Evolutionary conservation across 192 early-diverging fungal genomes (phyloP), one percentile per base, ranked within the genome.

Genomic region (Backusella luteola): DNA sequence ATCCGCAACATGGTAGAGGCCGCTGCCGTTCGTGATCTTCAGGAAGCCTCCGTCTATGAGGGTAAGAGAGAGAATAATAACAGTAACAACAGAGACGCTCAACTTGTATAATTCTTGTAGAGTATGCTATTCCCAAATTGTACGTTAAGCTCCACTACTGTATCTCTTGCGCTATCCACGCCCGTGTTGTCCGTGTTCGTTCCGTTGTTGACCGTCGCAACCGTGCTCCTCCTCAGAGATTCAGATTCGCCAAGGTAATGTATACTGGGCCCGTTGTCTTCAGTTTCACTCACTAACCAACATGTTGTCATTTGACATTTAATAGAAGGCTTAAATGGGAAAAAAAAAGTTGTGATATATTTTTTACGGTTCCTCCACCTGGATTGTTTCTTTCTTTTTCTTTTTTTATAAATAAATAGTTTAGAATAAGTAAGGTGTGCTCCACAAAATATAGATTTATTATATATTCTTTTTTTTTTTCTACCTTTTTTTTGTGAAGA

Each of bases 101-200:
- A 42, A 26, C n/a, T 21, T 66, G 85, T 89, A 17, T 32, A 4
- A 29, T 35, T 35, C 66, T 59, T 35, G 29, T 75, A 86, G 88
- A 94, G 86, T 97, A 97, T 88, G 92, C 92, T 76, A 93, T 98
- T 80, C 97, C 97, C 87, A 99, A 98, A 90, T 88, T 98, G 83
- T 99, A 99, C 93, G 91, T 97, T 89, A 98, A 99, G 93, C 90
- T 90, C 85, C 96, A 96, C 86, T 94, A 97, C 94, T 99, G 98
- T 87, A 88, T 99, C 77, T 96, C 96, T 75, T 98, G 97, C 88
- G 97, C 95, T 72, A 97, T 99, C 79, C 96, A 99, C 92, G 86
- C 93, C 74, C 92, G 95, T 82, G 90, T 95, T 74, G 96, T 99
- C 78, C 94, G 96, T 89, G 96, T 97, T 56, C 95, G 97, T 80